Evolutionary conservation across 1,284 basidiomycete species (phyloP), one percentile per base, ranked within the genome.

Genomic region (Austroboletus olivaceoglutinosus): DNA sequence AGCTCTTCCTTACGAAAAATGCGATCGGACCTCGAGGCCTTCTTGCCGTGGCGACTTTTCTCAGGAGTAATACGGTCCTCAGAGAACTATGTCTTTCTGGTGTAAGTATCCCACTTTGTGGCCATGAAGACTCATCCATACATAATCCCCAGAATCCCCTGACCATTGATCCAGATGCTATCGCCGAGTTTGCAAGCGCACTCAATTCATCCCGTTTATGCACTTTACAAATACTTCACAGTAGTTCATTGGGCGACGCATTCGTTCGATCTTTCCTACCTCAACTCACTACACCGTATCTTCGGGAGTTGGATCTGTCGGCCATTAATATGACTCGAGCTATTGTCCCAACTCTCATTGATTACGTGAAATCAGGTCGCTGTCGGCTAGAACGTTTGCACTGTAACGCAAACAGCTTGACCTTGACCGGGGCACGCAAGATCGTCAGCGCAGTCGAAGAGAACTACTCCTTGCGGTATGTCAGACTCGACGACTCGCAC

Each of bases 1-100:
- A 84, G 53, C 79, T 88, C 39, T 76, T 73, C 56, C 68, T 88
- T 50, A 83, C 81, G 48, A 72, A 73, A 8, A 85, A 83, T 56
- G 62, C 62, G 5, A 80, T 88, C 34, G 77, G 81, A 13, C 74
- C 83, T 58, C 62, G 63, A 37, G 82, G 82, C 7, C 73, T 88
- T 12, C 62, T 70, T 36, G 76, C 80, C 19, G 76, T 87, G 43
- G 62, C 75, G 5, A 60, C 71, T 43, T 86, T 83, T 60, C 53
- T 87, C 37, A 66, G 67, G 44, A 69, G 68, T 13, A 85, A 83
- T 58, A 58, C 54, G 1, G 57, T 66, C 22, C 58, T 87, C 33
- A 73, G 71, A 57, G 74, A 75, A 42, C 60, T 88, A 10, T 78
- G 76, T 56, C 67, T 87, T 27, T 80, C 82, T 60, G 77, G 80